Base-by-base conservation (phyloP, 129 eudicot genomes). In the Tagetes patula region DNA sequence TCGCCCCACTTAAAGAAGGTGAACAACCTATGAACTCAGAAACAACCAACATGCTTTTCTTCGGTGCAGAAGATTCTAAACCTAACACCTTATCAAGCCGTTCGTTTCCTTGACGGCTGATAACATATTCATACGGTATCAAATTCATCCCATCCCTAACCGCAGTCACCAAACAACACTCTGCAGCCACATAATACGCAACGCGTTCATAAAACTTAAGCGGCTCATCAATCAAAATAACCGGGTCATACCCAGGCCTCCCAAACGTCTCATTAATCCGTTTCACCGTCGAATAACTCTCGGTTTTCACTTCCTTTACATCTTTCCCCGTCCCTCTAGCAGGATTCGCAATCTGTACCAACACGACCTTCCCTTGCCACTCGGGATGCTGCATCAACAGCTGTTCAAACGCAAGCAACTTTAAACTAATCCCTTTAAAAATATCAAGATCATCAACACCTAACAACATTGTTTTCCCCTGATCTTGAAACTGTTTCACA, bases 21-120 rank as follows among this genome's bases (percentile, higher is more conserved):
- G 97, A 91, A 46, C 97, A 91, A 32, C 97, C 97, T 30, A 91
- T 91, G 48, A 91, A 91, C 83, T 91, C 97, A 2, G 97, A 91
- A 43, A 91, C 96, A 48, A 91, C 97, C 59, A 91, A 70, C 92
- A 88, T 91, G 75, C 96, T 88, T 72, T 86, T 91, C 60, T 84
- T 87, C 0, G 79, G 95, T 33, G 80, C 41, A 2, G 76, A 53
- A 0, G 95, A 65, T 0, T 79, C 72, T 27, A 84, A 54, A 13
- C 89, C 87, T 56, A 88, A 71, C 5, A 86, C 83, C 81, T 80
- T 82, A 71, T 91, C 94, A 30, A 91, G 79, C 69, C 61, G 69
- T 60, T 86, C 85, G 38, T 82, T 88, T 41, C 97, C 92, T 72
- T 88, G 91, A 12, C 97, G 84, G 42, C 97, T 84, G 47, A 91